These are phyloP conservation scores for Collariella sp. DNA, from an alignment of 495 filamentous ascomycete species.

Conservation along the genomic window DNA sequence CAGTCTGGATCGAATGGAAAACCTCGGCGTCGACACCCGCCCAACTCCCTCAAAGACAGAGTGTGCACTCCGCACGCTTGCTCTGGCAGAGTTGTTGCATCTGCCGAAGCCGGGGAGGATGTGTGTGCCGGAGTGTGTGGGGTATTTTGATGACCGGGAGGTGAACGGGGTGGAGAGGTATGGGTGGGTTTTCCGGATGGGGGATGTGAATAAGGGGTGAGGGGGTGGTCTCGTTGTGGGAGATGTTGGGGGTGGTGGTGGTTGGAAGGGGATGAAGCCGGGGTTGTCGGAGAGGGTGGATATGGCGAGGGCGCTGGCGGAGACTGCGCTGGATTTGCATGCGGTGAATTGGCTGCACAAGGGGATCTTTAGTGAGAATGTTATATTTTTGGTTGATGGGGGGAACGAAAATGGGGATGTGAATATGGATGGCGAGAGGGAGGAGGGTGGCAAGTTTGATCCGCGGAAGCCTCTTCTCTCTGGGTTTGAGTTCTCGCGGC, in stretches of 20 bases:
- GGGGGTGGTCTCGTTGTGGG: slow-evolving; percentile 16
- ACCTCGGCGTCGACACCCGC: slow-evolving; percentile 4
- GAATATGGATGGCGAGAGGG: neutral
- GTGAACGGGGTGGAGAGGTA: slow-evolving; percentile 11
- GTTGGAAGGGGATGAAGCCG: slow-evolving; percentile 5
- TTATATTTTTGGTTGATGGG: slow-evolving; percentile 37
- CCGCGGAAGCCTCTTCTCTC: slow-evolving; percentile 15
- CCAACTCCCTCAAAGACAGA: slow-evolving; percentile 15
- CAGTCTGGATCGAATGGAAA: slow-evolving; percentile 32
- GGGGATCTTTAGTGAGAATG: slow-evolving; percentile 43
- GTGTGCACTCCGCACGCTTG: slow-evolving; percentile 19
- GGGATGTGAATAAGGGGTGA: slow-evolving; percentile 16
- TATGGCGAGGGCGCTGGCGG: slow-evolving; percentile 20
- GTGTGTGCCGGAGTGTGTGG: slow-evolving; percentile 21
- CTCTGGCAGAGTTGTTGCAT: slow-evolving; percentile 26
- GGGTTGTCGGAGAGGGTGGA: slow-evolving; percentile 16
- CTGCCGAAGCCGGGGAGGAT: slow-evolving; percentile 22
- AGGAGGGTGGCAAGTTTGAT: slow-evolving; percentile 3
- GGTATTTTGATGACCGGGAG: slow-evolving; percentile 26
- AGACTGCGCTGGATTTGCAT: slow-evolving; percentile 35
- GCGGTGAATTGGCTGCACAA: slow-evolving; percentile 53
- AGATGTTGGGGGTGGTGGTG: slow-evolving; percentile 9
- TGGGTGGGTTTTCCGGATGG: slow-evolving; percentile 23
- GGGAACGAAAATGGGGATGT: neutral
- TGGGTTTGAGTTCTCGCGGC: slow-evolving; percentile 26